phyloP scores from a whole-genome alignment of 192 early-diverging fungal species.

The Endogone sp. region DNA sequence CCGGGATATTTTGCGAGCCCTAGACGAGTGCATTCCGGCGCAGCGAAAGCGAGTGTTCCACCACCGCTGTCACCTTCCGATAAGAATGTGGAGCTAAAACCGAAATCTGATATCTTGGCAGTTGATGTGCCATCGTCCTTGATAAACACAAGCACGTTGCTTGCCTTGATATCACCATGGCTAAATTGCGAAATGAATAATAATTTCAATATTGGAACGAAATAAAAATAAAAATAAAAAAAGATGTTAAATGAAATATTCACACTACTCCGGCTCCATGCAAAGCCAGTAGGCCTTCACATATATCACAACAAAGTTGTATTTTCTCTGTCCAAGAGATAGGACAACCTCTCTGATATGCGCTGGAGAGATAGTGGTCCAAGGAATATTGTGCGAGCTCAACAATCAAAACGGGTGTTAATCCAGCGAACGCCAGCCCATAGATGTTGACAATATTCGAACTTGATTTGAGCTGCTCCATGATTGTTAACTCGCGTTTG shows the following conservation, averaged over 20 bases:
- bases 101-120: not conserved
- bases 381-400: not conserved
- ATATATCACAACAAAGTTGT: not conserved
- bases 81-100: not conserved
- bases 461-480: not conserved
- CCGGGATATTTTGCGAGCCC: not conserved
- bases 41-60: not conserved
- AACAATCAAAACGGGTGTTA: not conserved
- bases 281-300: not conserved
- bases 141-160: not conserved
- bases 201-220: not conserved
- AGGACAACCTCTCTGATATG: not conserved
- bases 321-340: not conserved
- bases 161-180: not conserved
- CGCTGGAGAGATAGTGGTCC: not conserved
- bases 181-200: not conserved
- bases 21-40: not conserved
- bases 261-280: not conserved
- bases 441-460: not conserved
- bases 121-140: not conserved
- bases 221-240: not conserved
- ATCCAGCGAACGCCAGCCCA: not conserved
- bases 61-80: not conserved
- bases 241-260: not conserved
- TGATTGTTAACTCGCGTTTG: not conserved